phyloP scores from a whole-genome alignment of 2,329 filamentous ascomycete species.

The Westerdykella aurantiaca region DNA sequence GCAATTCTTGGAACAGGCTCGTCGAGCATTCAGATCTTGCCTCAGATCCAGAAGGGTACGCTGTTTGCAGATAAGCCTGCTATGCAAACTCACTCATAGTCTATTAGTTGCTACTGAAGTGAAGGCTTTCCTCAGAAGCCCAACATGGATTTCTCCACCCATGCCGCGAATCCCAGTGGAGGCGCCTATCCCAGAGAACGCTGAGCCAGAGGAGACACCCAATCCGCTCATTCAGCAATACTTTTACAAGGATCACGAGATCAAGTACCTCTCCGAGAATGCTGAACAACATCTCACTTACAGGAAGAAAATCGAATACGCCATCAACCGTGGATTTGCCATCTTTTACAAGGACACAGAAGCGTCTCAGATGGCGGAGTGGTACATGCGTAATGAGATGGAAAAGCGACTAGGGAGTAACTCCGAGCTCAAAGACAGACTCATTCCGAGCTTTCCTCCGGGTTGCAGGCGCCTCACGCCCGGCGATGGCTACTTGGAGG shows the following conservation, averaged over 20 bases:
- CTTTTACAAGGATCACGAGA: slow-evolving; percentile 22
- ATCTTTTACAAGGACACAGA: slow-evolving; percentile 54
- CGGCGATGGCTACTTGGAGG: slow-evolving; percentile 49
- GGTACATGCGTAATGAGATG: slow-evolving; percentile 34
- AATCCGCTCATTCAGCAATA: slow-evolving; percentile 4
- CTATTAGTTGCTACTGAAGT: slow-evolving; percentile 18
- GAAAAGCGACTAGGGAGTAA: slow-evolving; percentile 30
- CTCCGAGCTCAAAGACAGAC: slow-evolving; percentile 38
- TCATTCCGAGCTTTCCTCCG: slow-evolving; percentile 41
- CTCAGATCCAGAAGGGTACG: slow-evolving; percentile 15
- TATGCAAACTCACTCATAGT: slow-evolving; percentile 26
- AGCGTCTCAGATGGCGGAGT: slow-evolving; percentile 40
- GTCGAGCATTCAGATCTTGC: slow-evolving; percentile 40
- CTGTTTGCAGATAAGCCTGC: slow-evolving; percentile 4
- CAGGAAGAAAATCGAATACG: slow-evolving; percentile 34
- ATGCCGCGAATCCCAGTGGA: neutral
- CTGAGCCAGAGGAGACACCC: neutral
- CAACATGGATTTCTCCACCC: slow-evolving; percentile 34
- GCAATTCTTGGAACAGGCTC: slow-evolving; percentile 33
- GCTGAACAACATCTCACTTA: slow-evolving; percentile 35
- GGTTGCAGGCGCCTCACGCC: slow-evolving; percentile 48
- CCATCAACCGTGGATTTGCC: slow-evolving; percentile 1
- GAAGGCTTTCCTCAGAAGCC: slow-evolving; percentile 30
- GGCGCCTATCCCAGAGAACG: neutral
- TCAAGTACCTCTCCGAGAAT: slow-evolving; percentile 29